Evolutionary conservation across 2,329 filamentous ascomycete species (phyloP).

Genomic region (Hypoxylon rubiginosum): DNA sequence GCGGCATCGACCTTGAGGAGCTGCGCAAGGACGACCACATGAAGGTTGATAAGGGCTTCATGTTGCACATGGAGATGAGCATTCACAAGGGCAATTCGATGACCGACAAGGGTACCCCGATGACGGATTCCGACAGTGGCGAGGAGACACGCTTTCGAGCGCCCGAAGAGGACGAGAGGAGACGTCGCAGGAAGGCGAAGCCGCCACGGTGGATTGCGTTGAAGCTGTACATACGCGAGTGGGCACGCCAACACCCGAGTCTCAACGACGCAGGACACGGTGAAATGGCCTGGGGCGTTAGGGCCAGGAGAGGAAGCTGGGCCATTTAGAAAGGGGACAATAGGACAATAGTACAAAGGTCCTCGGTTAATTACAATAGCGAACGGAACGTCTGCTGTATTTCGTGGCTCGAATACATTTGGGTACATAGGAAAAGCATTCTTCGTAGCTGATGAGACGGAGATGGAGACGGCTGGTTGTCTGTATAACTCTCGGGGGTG

Average conservation of each 20-base stretch:
- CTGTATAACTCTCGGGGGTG: no score
- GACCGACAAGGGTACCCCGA: conserved; percentile 36
- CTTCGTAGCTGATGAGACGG: conserved; percentile 7
- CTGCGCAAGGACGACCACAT: conserved; percentile 76
- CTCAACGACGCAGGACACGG: conserved; percentile 69
- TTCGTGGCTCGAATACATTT: conserved; percentile 14
- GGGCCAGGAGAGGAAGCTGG: conserved; percentile 78
- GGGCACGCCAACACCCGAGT: conserved; percentile 87
- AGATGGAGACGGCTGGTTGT: conserved; percentile 5
- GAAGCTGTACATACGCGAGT: conserved; percentile 86
- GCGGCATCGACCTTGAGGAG: conserved; percentile 75
- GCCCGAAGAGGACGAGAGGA: conserved; percentile 60
- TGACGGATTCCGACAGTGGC: conserved; percentile 36
- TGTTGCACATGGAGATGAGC: conserved; percentile 67
- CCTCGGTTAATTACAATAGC: conserved; percentile 12
- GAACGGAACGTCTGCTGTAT: conserved; percentile 17
- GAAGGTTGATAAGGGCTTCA: conserved; percentile 77
- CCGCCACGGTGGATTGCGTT: conserved; percentile 84
- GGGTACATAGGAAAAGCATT: neutral
- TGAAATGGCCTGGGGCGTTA: conserved; percentile 77
- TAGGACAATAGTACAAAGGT: neutral
- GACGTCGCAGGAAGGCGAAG: conserved; percentile 57
- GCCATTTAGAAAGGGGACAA: conserved; percentile 63
- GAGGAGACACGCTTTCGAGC: conserved; percentile 48
- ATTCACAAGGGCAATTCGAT: conserved; percentile 50